These are phyloP conservation scores for Nothophoma quercina DNA, from an alignment of 2,329 filamentous ascomycete species.

Conservation along the genomic window DNA sequence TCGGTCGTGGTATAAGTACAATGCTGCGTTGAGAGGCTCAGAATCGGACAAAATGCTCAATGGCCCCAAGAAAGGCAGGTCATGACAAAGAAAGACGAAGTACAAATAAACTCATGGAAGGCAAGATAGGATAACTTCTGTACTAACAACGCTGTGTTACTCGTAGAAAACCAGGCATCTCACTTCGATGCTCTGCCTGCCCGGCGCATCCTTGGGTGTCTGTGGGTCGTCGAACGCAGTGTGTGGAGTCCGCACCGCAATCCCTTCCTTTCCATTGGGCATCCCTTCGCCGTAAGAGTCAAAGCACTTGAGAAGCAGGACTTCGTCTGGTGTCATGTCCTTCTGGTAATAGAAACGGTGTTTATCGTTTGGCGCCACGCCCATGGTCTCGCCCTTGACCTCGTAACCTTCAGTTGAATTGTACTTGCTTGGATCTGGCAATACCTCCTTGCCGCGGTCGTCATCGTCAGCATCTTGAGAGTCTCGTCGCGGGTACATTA, in stretches of 20 bases:
- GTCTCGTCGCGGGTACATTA: slow-evolving; percentile 66
- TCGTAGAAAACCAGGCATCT: slow-evolving; percentile 69
- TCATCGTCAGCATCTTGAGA: slow-evolving; percentile 52
- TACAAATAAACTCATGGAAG: background rate
- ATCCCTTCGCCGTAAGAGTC: slow-evolving; percentile 55
- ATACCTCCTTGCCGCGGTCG: slow-evolving; percentile 65
- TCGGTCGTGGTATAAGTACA: background rate
- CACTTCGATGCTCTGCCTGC: slow-evolving; percentile 70
- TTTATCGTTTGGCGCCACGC: slow-evolving; percentile 62
- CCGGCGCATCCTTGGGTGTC: slow-evolving; percentile 59
- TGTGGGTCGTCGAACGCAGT: slow-evolving; percentile 67
- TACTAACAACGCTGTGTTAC: slow-evolving; percentile 20
- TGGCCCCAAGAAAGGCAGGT: background rate
- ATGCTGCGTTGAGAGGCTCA: background rate
- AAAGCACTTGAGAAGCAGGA: slow-evolving; percentile 62
- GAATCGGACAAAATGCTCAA: background rate
- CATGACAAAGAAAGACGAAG: too few species aligned
- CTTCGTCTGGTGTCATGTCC: slow-evolving; percentile 68
- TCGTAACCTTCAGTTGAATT: slow-evolving; percentile 68
- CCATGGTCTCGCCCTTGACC: slow-evolving; percentile 68
- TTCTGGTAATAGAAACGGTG: slow-evolving; percentile 72
- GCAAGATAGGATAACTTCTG: background rate
- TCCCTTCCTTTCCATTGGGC: slow-evolving; percentile 48
- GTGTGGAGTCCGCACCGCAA: slow-evolving; percentile 66
- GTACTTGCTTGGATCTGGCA: slow-evolving; percentile 57